These are phyloP conservation scores for Annulohypoxylon moriforme DNA, from an alignment of 495 filamentous ascomycete genomes.

Conservation along the genomic window DNA sequence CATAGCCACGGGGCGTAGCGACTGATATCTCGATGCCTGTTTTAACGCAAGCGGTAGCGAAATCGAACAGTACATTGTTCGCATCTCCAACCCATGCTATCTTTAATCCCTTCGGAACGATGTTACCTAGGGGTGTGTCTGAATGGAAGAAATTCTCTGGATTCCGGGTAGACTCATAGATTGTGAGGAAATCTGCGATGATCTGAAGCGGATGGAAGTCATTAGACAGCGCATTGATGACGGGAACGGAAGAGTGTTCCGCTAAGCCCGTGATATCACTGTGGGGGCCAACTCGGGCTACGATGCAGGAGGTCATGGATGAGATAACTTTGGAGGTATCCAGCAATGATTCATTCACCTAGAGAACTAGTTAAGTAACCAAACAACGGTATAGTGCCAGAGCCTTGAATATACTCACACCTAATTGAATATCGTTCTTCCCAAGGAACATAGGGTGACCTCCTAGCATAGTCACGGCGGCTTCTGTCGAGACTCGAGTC, in stretches of 20 bases:
- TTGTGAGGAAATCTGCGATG: slow-evolving; percentile 91
- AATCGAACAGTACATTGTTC: slow-evolving; percentile 95
- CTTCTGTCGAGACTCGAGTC: slow-evolving; percentile 92
- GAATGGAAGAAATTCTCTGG: slow-evolving; percentile 50
- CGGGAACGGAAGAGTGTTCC: slow-evolving; percentile 82
- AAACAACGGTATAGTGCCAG: background rate
- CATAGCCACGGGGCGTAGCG: slow-evolving; percentile 85
- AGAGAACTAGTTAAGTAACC: slow-evolving; percentile 21
- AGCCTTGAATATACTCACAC: slow-evolving; percentile 63
- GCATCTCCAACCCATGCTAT: slow-evolving; percentile 97
- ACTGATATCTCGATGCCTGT: slow-evolving; percentile 86
- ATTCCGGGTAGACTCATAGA: slow-evolving; percentile 74
- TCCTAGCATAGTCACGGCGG: slow-evolving; percentile 81
- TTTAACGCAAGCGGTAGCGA: slow-evolving; percentile 86
- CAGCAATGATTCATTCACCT: slow-evolving; percentile 89
- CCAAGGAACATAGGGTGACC: slow-evolving; percentile 97
- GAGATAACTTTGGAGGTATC: slow-evolving; percentile 91
- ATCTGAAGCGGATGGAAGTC: slow-evolving; percentile 92
- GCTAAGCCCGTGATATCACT: slow-evolving; percentile 82
- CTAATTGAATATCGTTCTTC: slow-evolving; percentile 94
- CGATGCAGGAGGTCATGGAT: slow-evolving; percentile 90
- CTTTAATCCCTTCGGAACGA: slow-evolving; percentile 84
- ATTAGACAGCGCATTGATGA: slow-evolving; percentile 94
- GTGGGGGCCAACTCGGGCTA: slow-evolving; percentile 88
- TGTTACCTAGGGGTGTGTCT: slow-evolving; percentile 29